These are phyloP conservation scores for Gynochthodes officinalis DNA, from an alignment of 257 asterid species.

Conservation along the genomic window DNA sequence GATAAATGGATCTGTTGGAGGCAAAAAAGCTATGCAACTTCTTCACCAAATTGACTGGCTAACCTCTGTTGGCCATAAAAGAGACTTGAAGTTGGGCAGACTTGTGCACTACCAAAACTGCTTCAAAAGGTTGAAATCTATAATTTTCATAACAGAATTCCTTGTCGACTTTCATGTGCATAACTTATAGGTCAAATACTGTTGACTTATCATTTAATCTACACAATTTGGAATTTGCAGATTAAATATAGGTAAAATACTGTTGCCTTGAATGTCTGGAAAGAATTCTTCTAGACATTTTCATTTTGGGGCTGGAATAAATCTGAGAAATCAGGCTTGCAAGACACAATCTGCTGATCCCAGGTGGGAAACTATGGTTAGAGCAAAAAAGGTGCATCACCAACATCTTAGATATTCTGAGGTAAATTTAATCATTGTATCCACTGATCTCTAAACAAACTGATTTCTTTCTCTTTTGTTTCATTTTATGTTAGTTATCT, in stretches of 20 bases:
- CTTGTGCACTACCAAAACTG: too few relatives aligned
- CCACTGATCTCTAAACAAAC: background rate
- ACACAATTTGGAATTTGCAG: too few relatives aligned
- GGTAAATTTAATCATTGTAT: slow-evolving; percentile 30
- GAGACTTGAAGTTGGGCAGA: too few relatives aligned
- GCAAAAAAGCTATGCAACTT: too few relatives aligned
- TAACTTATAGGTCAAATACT: background rate
- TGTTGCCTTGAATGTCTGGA: slow-evolving; percentile 58
- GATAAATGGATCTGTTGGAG: too few relatives aligned
- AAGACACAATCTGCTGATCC: slow-evolving; percentile 38
- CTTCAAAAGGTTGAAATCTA: background rate
- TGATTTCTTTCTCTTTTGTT: background rate
- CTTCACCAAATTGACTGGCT: too few relatives aligned
- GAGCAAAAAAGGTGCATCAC: slow-evolving; percentile 42
- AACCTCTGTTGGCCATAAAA: too few relatives aligned
- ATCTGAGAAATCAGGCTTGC: slow-evolving; percentile 23
- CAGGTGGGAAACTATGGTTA: slow-evolving; percentile 65
- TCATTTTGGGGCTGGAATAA: slow-evolving; percentile 23
- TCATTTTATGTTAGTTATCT: background rate
- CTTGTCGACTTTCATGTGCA: background rate
- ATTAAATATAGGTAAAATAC: too few relatives aligned
- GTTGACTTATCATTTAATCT: background rate
- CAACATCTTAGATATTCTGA: slow-evolving; percentile 49
- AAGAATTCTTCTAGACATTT: slow-evolving; percentile 32
- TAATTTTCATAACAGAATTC: background rate